Conservation (phyloP, 2,329 filamentous ascomycete genomes). For the Trichothecium sympodiale region DNA sequence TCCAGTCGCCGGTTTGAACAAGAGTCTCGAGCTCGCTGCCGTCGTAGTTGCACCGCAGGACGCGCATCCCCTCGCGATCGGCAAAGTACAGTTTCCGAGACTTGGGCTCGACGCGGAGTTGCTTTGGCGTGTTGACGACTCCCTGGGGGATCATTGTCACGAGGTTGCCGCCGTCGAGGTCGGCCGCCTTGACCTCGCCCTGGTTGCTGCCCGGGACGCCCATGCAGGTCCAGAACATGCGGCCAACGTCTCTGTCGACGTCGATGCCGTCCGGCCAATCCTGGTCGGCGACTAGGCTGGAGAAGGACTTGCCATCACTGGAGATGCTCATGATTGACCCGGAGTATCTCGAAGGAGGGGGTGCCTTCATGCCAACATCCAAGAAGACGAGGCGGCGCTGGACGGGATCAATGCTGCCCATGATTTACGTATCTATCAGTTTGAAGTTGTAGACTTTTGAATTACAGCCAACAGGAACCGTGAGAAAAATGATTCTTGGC, state of each 20-base stretch:
- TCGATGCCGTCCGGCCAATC: constrained; percentile 31
- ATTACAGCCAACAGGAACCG: no score
- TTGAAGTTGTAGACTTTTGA: no score
- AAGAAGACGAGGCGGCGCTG: constrained; percentile 25
- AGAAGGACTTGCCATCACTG: constrained; percentile 19
- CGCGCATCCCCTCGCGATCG: constrained; percentile 31
- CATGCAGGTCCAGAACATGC: constrained; percentile 41
- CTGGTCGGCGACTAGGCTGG: constrained; percentile 29
- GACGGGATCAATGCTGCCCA: constrained; percentile 19
- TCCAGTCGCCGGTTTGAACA: constrained; percentile 20
- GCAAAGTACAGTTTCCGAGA: constrained; percentile 26
- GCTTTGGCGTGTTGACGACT: constrained; percentile 38
- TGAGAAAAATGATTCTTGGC: no score
- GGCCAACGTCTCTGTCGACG: constrained; percentile 16
- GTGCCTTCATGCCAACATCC: constrained; percentile 18
- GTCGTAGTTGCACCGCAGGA: constrained; percentile 27
- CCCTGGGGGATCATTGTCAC: constrained; percentile 30
- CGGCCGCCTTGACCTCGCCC: constrained; percentile 30
- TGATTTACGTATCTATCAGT: no score
- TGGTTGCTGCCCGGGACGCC: constrained; percentile 25
- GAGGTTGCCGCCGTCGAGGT: constrained; percentile 36
- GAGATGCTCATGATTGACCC: constrained; percentile 16
- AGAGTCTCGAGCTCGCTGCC: constrained; percentile 27
- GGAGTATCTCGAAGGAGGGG: constrained; percentile 16
- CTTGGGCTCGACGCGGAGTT: constrained; percentile 21